A percentile compares a stretch with the other conserved stretches of the same genome.
These are phyloP conservation scores for Eutrema heterophyllum DNA, from an alignment of 345 rosid species.

Conservation along the genomic window DNA sequence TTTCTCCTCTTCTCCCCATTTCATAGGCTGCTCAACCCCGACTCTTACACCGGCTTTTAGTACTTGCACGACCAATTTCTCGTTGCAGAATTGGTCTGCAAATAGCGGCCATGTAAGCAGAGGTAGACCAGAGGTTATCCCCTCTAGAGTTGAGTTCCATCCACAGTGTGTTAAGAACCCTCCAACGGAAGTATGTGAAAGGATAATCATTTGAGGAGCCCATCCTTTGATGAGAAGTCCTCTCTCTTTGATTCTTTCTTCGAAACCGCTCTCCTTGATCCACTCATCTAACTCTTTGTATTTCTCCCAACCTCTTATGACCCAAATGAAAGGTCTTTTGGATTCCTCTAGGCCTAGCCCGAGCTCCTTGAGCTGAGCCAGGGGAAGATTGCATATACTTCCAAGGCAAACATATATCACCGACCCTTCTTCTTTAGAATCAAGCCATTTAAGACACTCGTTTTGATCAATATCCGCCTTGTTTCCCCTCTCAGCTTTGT, in stretches of 20 bases:
- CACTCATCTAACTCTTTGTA: conserved; percentile 27
- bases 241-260: conserved; percentile 28
- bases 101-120: too few relatives aligned
- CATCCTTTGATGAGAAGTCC: conserved; percentile 52
- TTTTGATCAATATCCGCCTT: conserved; percentile 13
- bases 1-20: conserved; percentile 32
- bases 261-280: conserved; percentile 24
- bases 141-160: conserved; percentile 50
- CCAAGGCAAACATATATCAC: conserved; percentile 49
- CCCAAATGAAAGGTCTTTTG: conserved; percentile 43
- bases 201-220: conserved; percentile 56
- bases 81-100: too few relatives aligned
- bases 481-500: conserved; percentile 36
- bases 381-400: conserved; percentile 4
- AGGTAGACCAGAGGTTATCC: too few relatives aligned
- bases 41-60: too few relatives aligned
- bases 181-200: conserved; percentile 46
- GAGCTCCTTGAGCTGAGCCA: too few relatives aligned
- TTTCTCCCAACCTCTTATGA: conserved; percentile 23
- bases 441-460: conserved; percentile 40
- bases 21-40: too few relatives aligned
- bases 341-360: conserved; percentile 16
- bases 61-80: too few relatives aligned
- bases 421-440: conserved; percentile 22
- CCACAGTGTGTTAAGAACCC: conserved; percentile 70